Conservation (phyloP, 2,329 filamentous ascomycete genomes). For the Exserohilum rostratum region DNA sequence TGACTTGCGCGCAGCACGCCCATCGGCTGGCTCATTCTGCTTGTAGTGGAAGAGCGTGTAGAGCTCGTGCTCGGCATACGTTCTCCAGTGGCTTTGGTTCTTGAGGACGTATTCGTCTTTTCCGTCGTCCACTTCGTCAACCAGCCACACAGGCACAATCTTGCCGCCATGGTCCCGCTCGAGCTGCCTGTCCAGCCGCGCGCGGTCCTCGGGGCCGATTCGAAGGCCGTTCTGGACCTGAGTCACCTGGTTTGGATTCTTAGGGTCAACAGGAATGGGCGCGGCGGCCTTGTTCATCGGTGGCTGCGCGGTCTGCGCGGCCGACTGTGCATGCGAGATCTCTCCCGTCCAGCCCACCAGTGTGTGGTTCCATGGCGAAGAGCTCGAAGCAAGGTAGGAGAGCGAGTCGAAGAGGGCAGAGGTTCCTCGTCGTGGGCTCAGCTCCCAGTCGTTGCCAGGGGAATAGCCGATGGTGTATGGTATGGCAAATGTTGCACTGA, state of each 20-base stretch:
- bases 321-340: slow-evolving; percentile 46
- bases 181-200: slow-evolving; percentile 75
- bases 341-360: slow-evolving; percentile 96
- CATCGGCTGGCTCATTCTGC: slow-evolving; percentile 87
- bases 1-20: slow-evolving; percentile 76
- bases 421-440: slow-evolving; percentile 80
- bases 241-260: slow-evolving; percentile 61
- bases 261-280: slow-evolving; percentile 74
- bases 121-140: slow-evolving; percentile 73
- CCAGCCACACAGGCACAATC: slow-evolving; percentile 87
- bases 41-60: slow-evolving; percentile 97
- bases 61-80: slow-evolving; percentile 88
- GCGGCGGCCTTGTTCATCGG: slow-evolving; percentile 75
- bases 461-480: slow-evolving; percentile 65
- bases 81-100: slow-evolving; percentile 84
- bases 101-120: slow-evolving; percentile 74
- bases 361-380: slow-evolving; percentile 87
- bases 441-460: slow-evolving; percentile 64
- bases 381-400: slow-evolving; percentile 81
- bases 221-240: slow-evolving; percentile 71
- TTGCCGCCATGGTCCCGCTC: slow-evolving; percentile 74
- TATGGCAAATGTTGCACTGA: slow-evolving; percentile 68
- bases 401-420: slow-evolving; percentile 94
- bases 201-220: slow-evolving; percentile 72
- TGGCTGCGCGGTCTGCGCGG: slow-evolving; percentile 53